Evolutionary conservation across 495 filamentous ascomycete species (phyloP).

Genomic region (Ramalina peruviana): DNA sequence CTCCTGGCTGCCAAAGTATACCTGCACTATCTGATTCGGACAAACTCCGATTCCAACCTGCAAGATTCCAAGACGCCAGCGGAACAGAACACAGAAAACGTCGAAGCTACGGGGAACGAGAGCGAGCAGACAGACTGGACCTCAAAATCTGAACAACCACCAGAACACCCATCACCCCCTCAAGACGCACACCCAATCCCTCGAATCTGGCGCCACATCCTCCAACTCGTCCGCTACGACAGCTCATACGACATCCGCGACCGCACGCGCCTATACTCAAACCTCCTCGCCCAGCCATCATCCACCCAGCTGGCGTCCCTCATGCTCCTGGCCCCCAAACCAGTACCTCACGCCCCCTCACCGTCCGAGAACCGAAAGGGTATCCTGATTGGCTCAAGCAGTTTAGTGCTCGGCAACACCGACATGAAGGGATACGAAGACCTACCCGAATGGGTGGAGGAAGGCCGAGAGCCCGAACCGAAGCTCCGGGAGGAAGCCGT

Average conservation of each 20-base stretch:
- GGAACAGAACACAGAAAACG: neutral
- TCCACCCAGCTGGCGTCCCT: constrained; percentile 77
- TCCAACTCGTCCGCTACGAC: constrained; percentile 79
- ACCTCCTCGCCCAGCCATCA: constrained; percentile 58
- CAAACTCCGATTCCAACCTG: neutral
- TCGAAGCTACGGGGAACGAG: neutral
- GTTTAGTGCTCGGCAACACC: constrained; percentile 64
- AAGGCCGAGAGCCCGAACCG: constrained; percentile 65
- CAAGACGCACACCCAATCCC: constrained; percentile 47
- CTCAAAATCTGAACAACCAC: constrained; percentile 22
- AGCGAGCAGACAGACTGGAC: neutral
- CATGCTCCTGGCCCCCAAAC: constrained; percentile 85
- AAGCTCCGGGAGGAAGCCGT: constrained; percentile 43
- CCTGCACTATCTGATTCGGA: constrained; percentile 65
- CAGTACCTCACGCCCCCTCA: constrained; percentile 72
- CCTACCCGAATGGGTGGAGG: constrained; percentile 72
- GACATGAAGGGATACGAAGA: constrained; percentile 63
- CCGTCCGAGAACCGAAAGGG: constrained; percentile 68
- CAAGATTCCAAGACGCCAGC: neutral
- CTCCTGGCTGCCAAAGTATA: constrained; percentile 90
- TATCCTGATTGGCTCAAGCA: constrained; percentile 66
- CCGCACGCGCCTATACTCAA: constrained; percentile 73
- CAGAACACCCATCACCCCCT: constrained; percentile 1
- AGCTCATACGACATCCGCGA: constrained; percentile 91
- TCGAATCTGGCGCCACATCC: constrained; percentile 68